phyloP scores from a whole-genome alignment of 768 basidiomycete genomes.

The Xanthoconium stramineum region DNA sequence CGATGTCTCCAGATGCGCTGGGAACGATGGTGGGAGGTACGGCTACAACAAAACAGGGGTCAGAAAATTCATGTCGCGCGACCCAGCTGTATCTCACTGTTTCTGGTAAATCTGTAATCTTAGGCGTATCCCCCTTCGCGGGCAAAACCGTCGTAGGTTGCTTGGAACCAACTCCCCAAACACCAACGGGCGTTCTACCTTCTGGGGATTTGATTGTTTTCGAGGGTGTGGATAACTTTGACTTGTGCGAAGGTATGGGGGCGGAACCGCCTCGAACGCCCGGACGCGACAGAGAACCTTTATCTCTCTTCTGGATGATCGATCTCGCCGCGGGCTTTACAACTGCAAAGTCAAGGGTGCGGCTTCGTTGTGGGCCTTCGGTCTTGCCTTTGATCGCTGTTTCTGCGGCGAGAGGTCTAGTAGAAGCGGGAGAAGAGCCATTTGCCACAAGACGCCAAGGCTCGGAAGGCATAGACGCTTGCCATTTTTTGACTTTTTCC shows the following conservation, averaged over 20 bases:
- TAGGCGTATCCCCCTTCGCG: conserved; percentile 11
- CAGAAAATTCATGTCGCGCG: conserved; percentile 7
- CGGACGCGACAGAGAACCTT: conserved; percentile 1
- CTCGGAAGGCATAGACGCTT: conserved; percentile 27
- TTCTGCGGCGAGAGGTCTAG: not conserved
- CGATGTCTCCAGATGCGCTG: conserved; percentile 49
- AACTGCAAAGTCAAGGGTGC: conserved; percentile 42
- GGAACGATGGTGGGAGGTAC: conserved; percentile 57
- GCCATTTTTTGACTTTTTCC: conserved; percentile 37
- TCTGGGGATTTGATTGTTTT: not conserved
- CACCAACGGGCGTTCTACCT: not conserved
- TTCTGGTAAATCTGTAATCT: conserved; percentile 37
- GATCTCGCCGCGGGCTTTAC: conserved; percentile 35
- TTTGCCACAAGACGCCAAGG: conserved; percentile 8
- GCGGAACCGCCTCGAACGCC: conserved; percentile 4
- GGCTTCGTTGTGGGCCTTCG: conserved; percentile 11
- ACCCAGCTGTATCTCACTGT: conserved; percentile 29
- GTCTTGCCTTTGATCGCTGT: conserved; percentile 18
- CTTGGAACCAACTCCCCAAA: conserved; percentile 1
- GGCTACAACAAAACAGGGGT: conserved; percentile 28
- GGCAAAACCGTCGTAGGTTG: conserved; percentile 1
- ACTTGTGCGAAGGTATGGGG: conserved; percentile 9
- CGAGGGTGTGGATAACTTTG: conserved; percentile 13
- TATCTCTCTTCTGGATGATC: conserved; percentile 23
- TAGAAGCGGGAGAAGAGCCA: conserved; percentile 1